Conservation (phyloP, 1,284 basidiomycete species). For the Sanghuangporus sanghuang region DNA sequence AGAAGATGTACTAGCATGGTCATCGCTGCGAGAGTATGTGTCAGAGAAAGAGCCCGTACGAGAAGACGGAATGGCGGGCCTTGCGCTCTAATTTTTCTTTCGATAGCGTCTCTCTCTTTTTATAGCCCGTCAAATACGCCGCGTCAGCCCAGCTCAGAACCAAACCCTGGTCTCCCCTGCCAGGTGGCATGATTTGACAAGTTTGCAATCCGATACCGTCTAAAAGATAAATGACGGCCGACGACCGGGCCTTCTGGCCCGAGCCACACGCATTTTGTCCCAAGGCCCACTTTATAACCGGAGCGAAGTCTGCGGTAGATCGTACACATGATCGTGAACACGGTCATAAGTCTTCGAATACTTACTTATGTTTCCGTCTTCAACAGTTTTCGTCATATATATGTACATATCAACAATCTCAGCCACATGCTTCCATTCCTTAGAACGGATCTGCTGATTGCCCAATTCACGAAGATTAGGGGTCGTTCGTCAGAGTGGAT, state of each 20-base stretch:
- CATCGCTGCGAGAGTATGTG: not conserved
- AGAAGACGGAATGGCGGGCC: not conserved
- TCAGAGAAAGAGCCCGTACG: not conserved
- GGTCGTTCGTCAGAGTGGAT: too few species aligned
- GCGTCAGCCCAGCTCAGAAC: not conserved
- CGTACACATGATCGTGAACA: not conserved
- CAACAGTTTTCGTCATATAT: not conserved
- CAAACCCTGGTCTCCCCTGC: not conserved
- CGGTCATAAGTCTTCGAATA: not conserved
- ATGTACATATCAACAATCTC: too few species aligned
- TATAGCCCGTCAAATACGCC: not conserved
- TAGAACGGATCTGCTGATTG: too few species aligned
- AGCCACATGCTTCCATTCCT: too few species aligned
- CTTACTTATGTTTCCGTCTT: not conserved
- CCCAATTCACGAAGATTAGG: too few species aligned
- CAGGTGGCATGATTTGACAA: not conserved
- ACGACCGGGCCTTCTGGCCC: not conserved
- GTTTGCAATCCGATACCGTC: not conserved
- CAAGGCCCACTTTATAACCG: not conserved
- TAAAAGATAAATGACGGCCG: not conserved
- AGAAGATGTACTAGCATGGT: not conserved
- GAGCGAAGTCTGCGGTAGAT: not conserved
- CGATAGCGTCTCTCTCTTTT: not conserved
- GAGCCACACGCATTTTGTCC: not conserved
- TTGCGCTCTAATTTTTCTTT: not conserved